These are phyloP conservation scores for Exophiala bonariae DNA, from an alignment of 2,329 filamentous ascomycete species.

Conservation along the genomic window DNA sequence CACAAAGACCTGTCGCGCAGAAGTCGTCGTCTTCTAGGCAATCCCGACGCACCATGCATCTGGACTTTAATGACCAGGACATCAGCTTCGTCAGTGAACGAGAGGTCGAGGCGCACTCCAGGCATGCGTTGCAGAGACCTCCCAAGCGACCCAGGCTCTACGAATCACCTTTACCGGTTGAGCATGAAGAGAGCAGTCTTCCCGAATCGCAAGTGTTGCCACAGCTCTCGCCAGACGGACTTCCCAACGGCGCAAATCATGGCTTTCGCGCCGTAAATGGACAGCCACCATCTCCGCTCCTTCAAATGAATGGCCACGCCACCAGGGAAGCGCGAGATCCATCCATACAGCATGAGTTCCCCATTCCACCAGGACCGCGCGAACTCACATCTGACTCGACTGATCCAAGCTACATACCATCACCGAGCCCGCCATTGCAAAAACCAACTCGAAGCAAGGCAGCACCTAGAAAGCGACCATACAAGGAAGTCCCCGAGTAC, in stretches of 20 bases:
- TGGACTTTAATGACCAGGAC: slow-evolving; percentile 21
- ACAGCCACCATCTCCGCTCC: no score
- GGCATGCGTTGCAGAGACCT: slow-evolving; percentile 8
- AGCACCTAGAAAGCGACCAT: background rate
- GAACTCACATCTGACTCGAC: background rate
- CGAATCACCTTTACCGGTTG: background rate
- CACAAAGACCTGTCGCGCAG: background rate
- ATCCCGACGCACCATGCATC: slow-evolving; percentile 5
- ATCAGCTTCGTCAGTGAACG: slow-evolving; percentile 15
- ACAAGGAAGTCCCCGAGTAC: background rate
- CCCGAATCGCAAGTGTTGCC: no score
- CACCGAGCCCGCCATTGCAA: background rate
- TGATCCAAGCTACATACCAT: slow-evolving; percentile 1
- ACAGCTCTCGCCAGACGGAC: no score
- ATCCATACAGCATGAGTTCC: background rate
- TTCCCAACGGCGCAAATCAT: no score
- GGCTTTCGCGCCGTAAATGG: no score
- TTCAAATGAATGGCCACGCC: no score
- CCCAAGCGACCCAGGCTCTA: slow-evolving; percentile 15
- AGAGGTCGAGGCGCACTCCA: slow-evolving; percentile 14
- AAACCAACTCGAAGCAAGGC: background rate
- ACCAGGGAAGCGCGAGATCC: no score
- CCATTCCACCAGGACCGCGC: background rate
- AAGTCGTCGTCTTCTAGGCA: background rate
- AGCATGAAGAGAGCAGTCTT: no score